These are phyloP conservation scores for Psilocybe tampanensis DNA, from an alignment of 768 basidiomycete genomes.

Conservation along the genomic window DNA sequence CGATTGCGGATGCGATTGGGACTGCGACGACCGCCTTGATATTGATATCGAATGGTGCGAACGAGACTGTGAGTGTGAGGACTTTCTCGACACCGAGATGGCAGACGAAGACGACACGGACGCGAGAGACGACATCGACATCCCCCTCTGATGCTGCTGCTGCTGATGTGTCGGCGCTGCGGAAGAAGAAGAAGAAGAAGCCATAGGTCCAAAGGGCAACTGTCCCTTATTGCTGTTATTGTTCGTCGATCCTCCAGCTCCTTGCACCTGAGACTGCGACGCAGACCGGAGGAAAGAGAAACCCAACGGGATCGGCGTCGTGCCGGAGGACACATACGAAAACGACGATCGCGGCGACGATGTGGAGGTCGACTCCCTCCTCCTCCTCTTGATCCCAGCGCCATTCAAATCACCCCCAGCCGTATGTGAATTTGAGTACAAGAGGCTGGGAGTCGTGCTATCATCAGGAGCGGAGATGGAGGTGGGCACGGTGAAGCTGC, in stretches of 20 bases:
- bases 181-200: no score
- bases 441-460: background rate
- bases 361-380: no score
- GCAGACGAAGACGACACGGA: background rate
- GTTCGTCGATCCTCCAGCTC: no score
- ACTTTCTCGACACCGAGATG: background rate
- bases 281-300: background rate
- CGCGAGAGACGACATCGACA: background rate
- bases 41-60: background rate
- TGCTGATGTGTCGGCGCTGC: background rate
- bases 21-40: background rate
- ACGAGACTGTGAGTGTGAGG: background rate
- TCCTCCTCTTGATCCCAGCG: no score
- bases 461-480: background rate
- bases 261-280: no score
- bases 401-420: no score
- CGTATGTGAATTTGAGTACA: no score
- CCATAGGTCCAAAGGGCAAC: no score
- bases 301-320: background rate
- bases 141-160: background rate
- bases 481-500: slow-evolving; percentile 5
- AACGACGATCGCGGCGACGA: no score
- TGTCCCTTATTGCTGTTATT: no score
- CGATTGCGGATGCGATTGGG: no score
- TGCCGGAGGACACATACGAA: no score